Conservation (phyloP, 2,329 filamentous ascomycete species). For the Fusarium temperatum region DNA sequence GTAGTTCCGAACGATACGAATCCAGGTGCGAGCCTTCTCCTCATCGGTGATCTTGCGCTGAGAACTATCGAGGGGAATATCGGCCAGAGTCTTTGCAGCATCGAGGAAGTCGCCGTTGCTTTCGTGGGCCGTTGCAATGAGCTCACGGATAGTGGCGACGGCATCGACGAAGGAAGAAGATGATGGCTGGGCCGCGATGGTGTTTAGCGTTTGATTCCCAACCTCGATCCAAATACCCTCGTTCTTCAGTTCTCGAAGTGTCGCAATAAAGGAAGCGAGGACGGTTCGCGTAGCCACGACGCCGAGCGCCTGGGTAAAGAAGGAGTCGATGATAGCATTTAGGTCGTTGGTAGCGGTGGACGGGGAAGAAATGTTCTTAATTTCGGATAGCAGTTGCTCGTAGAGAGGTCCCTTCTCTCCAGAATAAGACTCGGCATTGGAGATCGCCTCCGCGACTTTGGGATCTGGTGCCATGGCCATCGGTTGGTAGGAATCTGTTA, state of each 20-base stretch:
- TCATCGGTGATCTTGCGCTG: conserved; percentile 85
- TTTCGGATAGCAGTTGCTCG: conserved; percentile 55
- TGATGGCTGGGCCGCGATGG: conserved; percentile 69
- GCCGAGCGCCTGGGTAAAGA: conserved; percentile 75
- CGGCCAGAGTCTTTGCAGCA: conserved; percentile 81
- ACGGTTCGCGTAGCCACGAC: conserved; percentile 80
- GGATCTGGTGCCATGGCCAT: conserved; percentile 50
- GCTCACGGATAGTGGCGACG: conserved; percentile 78
- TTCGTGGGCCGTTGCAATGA: conserved; percentile 86
- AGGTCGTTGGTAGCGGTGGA: conserved; percentile 63
- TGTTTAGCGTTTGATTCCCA: conserved; percentile 75
- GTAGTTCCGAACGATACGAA: conserved; percentile 93
- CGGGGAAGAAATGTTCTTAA: conserved; percentile 54
- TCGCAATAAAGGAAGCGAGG: conserved; percentile 71
- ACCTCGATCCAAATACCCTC: conserved; percentile 77
- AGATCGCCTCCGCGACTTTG: conserved; percentile 56
- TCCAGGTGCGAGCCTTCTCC: conserved; percentile 86
- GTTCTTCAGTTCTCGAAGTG: conserved; percentile 68
- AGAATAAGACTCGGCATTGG: conserved; percentile 49
- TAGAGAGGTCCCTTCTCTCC: conserved; percentile 57
- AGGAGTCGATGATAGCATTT: conserved; percentile 71
- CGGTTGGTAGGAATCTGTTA: neutral
- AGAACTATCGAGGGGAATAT: conserved; percentile 88
- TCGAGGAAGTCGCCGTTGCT: conserved; percentile 79
- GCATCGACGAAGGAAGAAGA: conserved; percentile 85